Conservation (phyloP, 1,139 yeast species). For the Lizanozyma gosingica region DNA sequence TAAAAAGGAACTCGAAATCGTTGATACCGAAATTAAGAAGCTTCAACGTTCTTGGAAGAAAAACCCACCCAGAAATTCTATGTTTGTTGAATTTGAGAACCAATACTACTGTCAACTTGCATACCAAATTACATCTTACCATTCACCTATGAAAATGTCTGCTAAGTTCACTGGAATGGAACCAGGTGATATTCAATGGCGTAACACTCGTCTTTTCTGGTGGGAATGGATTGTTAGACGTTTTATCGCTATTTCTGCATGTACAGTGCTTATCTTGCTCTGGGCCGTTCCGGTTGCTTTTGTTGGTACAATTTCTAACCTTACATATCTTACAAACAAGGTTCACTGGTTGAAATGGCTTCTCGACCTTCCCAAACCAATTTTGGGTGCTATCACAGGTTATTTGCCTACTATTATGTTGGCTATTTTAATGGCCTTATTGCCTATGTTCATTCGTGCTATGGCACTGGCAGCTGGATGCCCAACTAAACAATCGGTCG, state of each 20-base stretch:
- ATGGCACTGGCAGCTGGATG: conserved; percentile 64
- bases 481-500: conserved; percentile 55
- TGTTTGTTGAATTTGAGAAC: conserved; percentile 76
- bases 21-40: conserved; percentile 55
- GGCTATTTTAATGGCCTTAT: conserved; percentile 71
- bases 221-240: conserved; percentile 32
- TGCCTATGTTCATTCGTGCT: conserved; percentile 61
- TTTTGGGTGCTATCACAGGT: conserved; percentile 80
- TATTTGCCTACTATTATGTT: conserved; percentile 77
- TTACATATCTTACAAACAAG: conserved; percentile 59
- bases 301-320: conserved; percentile 87
- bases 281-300: conserved; percentile 96
- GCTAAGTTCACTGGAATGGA: conserved; percentile 53
- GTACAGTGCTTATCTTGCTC: conserved; percentile 55
- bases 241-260: conserved; percentile 31
- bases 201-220: conserved; percentile 45
- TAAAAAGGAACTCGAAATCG: conserved; percentile 54
- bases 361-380: conserved; percentile 51
- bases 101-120: conserved; percentile 88
- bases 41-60: conserved; percentile 43
- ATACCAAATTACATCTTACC: conserved; percentile 68
- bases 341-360: conserved; percentile 67
- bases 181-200: conserved; percentile 83
- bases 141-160: conserved; percentile 51
- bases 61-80: conserved; percentile 48